A percentile compares a stretch with the other conserved stretches of the same genome.
Conservation (phyloP, 2,329 filamentous ascomycete species). For the Aspergillus japonicus region DNA sequence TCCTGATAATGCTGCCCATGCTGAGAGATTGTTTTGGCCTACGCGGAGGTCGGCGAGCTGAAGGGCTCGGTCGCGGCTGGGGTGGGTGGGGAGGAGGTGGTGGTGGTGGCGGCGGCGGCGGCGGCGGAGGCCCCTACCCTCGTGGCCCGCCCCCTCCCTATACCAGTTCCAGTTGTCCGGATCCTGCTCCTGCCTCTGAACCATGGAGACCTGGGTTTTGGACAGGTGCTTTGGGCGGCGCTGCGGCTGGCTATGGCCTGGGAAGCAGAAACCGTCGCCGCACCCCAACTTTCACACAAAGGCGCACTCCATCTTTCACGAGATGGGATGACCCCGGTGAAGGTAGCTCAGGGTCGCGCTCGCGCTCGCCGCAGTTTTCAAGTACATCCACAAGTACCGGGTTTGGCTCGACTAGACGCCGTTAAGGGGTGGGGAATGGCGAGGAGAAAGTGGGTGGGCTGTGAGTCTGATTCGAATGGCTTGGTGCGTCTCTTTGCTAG, state of each 20-base stretch:
- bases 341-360: constrained; percentile 33
- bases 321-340: constrained; percentile 30
- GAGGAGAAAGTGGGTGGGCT: neutral
- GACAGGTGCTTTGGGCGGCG: constrained; percentile 46
- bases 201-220: constrained; percentile 50
- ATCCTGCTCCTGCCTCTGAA: constrained; percentile 18
- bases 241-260: constrained; percentile 43
- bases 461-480: neutral
- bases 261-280: constrained; percentile 30
- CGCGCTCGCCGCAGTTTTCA: constrained; percentile 34
- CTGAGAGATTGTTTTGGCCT: constrained; percentile 26
- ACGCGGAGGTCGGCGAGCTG: constrained; percentile 25
- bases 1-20: constrained; percentile 29
- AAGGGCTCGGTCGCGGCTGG: constrained; percentile 36
- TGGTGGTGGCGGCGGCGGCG: constrained; percentile 30
- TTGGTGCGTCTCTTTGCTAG: neutral
- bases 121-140: constrained; percentile 26
- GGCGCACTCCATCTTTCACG: constrained; percentile 16
- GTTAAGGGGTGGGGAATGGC: constrained; percentile 22
- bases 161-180: constrained; percentile 30
- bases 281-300: constrained; percentile 17
- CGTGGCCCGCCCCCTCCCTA: constrained; percentile 44
- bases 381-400: constrained; percentile 40
- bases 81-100: constrained; percentile 26
- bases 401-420: constrained; percentile 47